Percentiles rank a stretch among this genome's conserved stretches.
Evolutionary conservation across 192 early-diverging fungal genomes (phyloP).

Genomic region (Diversispora eburnea): DNA sequence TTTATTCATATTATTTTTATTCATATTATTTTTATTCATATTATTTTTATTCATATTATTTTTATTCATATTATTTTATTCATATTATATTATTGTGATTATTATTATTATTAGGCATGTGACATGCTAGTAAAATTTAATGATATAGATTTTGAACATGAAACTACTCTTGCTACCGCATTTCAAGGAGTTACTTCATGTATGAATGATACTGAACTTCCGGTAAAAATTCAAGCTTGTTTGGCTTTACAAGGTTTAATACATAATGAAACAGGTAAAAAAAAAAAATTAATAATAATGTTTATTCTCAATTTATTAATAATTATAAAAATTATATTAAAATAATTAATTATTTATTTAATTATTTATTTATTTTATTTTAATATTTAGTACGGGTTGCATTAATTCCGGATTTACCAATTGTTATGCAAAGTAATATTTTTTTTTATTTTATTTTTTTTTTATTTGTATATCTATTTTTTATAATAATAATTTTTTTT

Average conservation of each 20-base stretch:
- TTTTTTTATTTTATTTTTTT: slow-evolving; percentile 2
- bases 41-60: slow-evolving; percentile 30
- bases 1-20: not conserved
- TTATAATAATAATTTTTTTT: not conserved
- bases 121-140: slow-evolving; percentile 55
- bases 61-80: no score
- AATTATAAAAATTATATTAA: not conserved
- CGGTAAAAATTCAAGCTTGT: slow-evolving; percentile 85
- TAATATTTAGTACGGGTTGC: slow-evolving; percentile 52
- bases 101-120: slow-evolving; percentile 36
- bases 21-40: no score
- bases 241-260: slow-evolving; percentile 79
- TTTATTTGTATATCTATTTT: slow-evolving; percentile 16
- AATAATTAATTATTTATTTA: not conserved
- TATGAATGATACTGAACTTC: slow-evolving; percentile 76
- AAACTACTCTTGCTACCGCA: slow-evolving; percentile 47
- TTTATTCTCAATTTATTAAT: no score
- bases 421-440: slow-evolving; percentile 71
- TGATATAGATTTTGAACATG: slow-evolving; percentile 58
- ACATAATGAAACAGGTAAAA: slow-evolving; percentile 58
- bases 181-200: slow-evolving; percentile 55
- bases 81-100: not conserved
- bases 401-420: slow-evolving; percentile 75
- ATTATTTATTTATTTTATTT: not conserved
- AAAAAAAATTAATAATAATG: no score